These are phyloP conservation scores for Lipomyces yamanashiensis DNA, from an alignment of 805 yeast species.

Conservation along the genomic window DNA sequence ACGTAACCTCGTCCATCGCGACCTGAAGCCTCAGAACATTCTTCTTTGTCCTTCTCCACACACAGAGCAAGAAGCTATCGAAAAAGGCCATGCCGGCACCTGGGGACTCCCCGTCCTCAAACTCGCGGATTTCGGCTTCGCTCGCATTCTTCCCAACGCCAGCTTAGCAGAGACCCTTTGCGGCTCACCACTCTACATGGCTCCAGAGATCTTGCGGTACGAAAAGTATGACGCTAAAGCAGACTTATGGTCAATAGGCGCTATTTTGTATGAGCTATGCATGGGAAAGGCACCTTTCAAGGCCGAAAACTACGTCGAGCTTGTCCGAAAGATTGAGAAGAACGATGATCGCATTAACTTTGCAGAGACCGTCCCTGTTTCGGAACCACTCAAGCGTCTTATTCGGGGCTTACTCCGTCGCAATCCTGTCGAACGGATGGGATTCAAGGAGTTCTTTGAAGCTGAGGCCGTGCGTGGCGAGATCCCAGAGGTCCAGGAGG, in stretches of 20 bases:
- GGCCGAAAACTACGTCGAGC: constrained; percentile 90
- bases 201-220: constrained; percentile 92
- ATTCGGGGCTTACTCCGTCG: constrained; percentile 78
- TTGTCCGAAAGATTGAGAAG: constrained; percentile 81
- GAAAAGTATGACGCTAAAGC: constrained; percentile 98
- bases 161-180: constrained; percentile 96
- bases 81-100: constrained; percentile 67
- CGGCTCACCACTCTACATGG: constrained; percentile 98
- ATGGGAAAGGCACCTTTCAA: constrained; percentile 96
- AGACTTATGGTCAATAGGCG: constrained; percentile 97
- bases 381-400: constrained; percentile 67
- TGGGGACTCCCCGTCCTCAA: constrained; percentile 90
- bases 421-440: constrained; percentile 85
- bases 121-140: constrained; percentile 97
- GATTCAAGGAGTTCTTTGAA: constrained; percentile 83
- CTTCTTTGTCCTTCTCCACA: constrained; percentile 81
- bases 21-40: constrained; percentile 89
- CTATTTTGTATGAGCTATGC: constrained; percentile 92
- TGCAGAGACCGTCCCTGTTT: constrained; percentile 69
- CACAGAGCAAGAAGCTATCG: constrained; percentile 62
- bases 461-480: constrained; percentile 67
- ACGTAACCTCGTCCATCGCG: constrained; percentile 89
- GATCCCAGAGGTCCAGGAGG: constrained; percentile 50
- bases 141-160: constrained; percentile 89
- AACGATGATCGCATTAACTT: constrained; percentile 78